phyloP scores from a whole-genome alignment of 306 rosid genomes.

The Trifolium pratense region DNA sequence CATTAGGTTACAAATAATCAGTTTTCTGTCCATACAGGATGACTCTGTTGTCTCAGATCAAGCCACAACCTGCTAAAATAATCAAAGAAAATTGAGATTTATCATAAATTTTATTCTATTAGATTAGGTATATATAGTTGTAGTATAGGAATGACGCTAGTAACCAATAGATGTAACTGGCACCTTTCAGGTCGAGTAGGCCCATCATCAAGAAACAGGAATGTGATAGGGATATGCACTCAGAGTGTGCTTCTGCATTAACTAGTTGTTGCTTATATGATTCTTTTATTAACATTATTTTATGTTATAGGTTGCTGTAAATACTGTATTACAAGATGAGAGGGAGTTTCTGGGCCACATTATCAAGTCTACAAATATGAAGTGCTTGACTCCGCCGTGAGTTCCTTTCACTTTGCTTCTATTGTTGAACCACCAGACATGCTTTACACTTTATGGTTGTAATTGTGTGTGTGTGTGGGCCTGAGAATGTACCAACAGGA shows the following conservation, averaged over 20 bases:
- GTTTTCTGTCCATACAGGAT: background rate
- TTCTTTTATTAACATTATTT: slow-evolving; percentile 33
- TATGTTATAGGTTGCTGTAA: slow-evolving; percentile 78
- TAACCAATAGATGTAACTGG: no score
- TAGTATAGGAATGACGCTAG: background rate
- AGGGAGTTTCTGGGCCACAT: slow-evolving; percentile 81
- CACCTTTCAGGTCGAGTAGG: no score
- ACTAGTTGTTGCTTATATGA: slow-evolving; percentile 31
- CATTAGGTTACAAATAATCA: background rate
- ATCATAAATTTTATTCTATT: background rate
- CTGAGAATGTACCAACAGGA: background rate
- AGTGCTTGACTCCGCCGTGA: slow-evolving; percentile 89
- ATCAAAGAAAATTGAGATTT: no score
- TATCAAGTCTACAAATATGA: slow-evolving; percentile 87
- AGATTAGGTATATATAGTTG: background rate
- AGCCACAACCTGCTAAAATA: no score
- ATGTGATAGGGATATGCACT: slow-evolving; percentile 8
- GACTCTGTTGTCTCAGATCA: no score
- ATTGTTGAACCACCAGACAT: no score
- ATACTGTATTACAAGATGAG: slow-evolving; percentile 78
- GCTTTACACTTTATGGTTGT: slow-evolving; percentile 8
- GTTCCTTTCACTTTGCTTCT: slow-evolving; percentile 36
- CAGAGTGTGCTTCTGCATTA: slow-evolving; percentile 11
- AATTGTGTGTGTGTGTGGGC: background rate
- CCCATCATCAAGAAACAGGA: slow-evolving; percentile 1